Conservation (phyloP, 1,284 basidiomycete genomes). For the Apiotrichum mycotoxinovorans region DNA sequence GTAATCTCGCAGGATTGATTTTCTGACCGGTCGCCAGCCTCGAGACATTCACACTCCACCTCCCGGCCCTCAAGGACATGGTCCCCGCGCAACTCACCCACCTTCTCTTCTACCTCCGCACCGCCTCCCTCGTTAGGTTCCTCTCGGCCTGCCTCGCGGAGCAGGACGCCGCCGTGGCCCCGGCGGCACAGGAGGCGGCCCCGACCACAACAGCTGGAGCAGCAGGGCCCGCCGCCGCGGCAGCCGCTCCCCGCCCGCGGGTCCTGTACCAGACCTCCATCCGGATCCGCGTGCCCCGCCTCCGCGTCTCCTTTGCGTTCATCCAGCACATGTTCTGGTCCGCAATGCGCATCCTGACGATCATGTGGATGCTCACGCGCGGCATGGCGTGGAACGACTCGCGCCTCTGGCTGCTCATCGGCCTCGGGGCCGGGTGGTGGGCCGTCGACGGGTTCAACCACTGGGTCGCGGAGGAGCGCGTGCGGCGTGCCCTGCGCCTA, state of each 20-base stretch:
- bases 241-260: not conserved
- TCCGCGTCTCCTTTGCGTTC: constrained; percentile 19
- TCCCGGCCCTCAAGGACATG: constrained; percentile 32
- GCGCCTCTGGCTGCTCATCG: constrained; percentile 36
- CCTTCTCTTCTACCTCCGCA: constrained; percentile 37
- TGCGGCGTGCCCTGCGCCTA: not conserved
- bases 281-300: constrained; percentile 11
- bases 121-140: constrained; percentile 33
- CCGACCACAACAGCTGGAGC: no score
- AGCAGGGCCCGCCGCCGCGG: constrained; percentile 8
- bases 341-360: constrained; percentile 25
- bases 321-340: constrained; percentile 35
- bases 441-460: constrained; percentile 26
- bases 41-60: constrained; percentile 25
- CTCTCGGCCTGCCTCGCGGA: constrained; percentile 18
- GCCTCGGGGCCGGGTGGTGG: constrained; percentile 34
- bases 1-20: not conserved
- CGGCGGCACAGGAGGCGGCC: constrained; percentile 1
- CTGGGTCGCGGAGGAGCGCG: constrained; percentile 7
- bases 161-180: not conserved
- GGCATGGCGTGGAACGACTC: constrained; percentile 35
- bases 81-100: constrained; percentile 31
- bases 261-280: constrained; percentile 7
- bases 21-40: constrained; percentile 18
- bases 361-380: constrained; percentile 43